Conservation (phyloP, 495 filamentous ascomycete species). For the Hyphodiscus hymeniophilus region DNA sequence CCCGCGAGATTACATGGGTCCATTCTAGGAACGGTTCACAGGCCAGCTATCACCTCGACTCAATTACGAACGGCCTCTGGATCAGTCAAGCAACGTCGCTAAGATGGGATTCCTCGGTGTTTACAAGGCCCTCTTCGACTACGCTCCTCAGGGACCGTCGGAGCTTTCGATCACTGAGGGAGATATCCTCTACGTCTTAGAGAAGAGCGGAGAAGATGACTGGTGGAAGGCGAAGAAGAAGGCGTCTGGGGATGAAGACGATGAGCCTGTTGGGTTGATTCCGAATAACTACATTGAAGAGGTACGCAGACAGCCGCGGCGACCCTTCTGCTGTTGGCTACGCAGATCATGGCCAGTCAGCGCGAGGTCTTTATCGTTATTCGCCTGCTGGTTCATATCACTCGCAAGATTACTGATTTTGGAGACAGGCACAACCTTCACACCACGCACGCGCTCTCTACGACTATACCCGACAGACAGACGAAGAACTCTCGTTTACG, state of each 20-base stretch:
- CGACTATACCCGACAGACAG: slow-evolving; percentile 94
- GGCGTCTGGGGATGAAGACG: slow-evolving; percentile 80
- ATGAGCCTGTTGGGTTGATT: slow-evolving; percentile 88
- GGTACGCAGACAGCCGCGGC: slow-evolving; percentile 48
- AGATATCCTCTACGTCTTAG: slow-evolving; percentile 84
- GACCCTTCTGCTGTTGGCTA: too few relatives aligned
- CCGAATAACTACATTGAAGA: slow-evolving; percentile 95
- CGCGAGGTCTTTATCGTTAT: too few relatives aligned
- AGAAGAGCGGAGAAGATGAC: slow-evolving; percentile 83
- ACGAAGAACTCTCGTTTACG: slow-evolving; percentile 93
- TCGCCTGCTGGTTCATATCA: too few relatives aligned
- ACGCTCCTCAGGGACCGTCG: slow-evolving; percentile 76
- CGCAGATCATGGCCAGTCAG: too few relatives aligned
- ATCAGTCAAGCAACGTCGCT: slow-evolving; percentile 2
- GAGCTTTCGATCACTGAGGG: slow-evolving; percentile 86
- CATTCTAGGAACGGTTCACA: slow-evolving; percentile 7
- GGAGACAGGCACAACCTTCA: slow-evolving; percentile 59
- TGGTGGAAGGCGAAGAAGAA: slow-evolving; percentile 99
- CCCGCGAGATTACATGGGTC: slow-evolving; percentile 19
- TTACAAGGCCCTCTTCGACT: slow-evolving; percentile 90
- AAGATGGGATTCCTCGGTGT: slow-evolving; percentile 75
- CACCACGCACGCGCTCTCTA: slow-evolving; percentile 78
- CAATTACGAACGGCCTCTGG: slow-evolving; percentile 3
- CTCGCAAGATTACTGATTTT: slow-evolving; percentile 5
- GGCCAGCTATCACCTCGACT: slow-evolving; percentile 14